Percentiles rank a stretch among this genome's conserved stretches.
phyloP scores from a whole-genome alignment of 768 basidiomycete species.

The Lactifluus piperatus region DNA sequence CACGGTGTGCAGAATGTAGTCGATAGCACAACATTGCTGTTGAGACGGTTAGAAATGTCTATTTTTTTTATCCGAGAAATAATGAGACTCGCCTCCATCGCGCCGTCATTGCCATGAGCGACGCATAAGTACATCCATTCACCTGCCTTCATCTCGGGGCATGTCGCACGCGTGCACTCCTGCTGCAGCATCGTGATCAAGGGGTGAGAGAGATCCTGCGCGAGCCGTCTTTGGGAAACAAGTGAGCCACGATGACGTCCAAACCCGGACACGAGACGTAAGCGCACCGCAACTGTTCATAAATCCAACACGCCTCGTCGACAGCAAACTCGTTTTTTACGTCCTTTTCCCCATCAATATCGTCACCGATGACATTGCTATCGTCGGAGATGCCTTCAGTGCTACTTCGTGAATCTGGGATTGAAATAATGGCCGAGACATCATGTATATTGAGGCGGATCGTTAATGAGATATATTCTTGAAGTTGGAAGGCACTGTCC shows the following conservation, averaged over 20 bases:
- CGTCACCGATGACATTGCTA: constrained; percentile 22
- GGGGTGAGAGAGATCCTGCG: constrained; percentile 80
- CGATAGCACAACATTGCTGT: constrained; percentile 93
- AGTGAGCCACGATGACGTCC: not conserved
- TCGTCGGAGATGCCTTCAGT: constrained; percentile 21
- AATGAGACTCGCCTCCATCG: constrained; percentile 60
- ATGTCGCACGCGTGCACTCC: constrained; percentile 77
- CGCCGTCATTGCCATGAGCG: constrained; percentile 82
- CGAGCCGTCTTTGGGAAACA: constrained; percentile 53
- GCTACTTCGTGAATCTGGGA: constrained; percentile 40
- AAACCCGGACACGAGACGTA: not conserved
- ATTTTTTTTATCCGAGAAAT: not conserved
- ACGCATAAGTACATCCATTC: constrained; percentile 97
- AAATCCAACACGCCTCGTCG: constrained; percentile 81
- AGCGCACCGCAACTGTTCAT: constrained; percentile 49
- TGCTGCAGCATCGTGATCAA: constrained; percentile 78
- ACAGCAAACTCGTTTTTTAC: constrained; percentile 46
- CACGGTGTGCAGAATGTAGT: constrained; percentile 88
- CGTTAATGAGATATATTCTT: constrained; percentile 87
- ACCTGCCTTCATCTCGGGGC: constrained; percentile 98
- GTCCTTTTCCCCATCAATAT: constrained; percentile 29
- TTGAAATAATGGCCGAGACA: constrained; percentile 67
- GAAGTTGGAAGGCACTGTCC: constrained; percentile 89
- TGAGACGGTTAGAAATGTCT: not conserved
- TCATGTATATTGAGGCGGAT: constrained; percentile 84